Conservation (phyloP, 176 grass and related monocot genomes). For the Leersia perrieri region DNA sequence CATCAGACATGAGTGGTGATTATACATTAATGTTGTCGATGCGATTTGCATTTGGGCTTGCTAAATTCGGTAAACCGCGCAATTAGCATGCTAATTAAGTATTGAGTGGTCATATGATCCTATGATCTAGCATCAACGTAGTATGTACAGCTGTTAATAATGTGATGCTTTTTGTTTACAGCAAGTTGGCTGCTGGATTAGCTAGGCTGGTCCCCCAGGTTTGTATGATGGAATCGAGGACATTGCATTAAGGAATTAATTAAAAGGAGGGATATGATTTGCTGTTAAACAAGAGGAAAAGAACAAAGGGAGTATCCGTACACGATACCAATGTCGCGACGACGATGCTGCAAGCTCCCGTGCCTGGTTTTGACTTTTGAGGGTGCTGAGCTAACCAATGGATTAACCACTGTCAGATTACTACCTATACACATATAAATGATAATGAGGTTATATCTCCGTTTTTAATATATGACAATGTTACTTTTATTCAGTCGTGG, state of each 20-base stretch:
- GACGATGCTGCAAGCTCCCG: neutral
- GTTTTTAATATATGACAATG: too few species aligned
- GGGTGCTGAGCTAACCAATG: neutral
- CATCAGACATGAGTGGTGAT: neutral
- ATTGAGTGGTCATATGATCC: too few species aligned
- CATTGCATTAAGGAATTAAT: neutral
- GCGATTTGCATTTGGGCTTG: neutral
- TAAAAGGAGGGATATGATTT: neutral
- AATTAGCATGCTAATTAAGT: neutral
- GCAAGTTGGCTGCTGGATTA: neutral
- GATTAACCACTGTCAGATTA: neutral
- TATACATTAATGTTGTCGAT: neutral
- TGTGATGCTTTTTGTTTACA: neutral
- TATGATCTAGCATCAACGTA: neutral
- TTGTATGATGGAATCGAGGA: neutral
- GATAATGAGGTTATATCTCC: too few species aligned
- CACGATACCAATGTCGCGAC: neutral
- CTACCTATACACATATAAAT: too few species aligned
- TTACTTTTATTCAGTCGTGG: too few species aligned
- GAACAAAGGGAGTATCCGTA: neutral
- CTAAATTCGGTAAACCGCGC: conserved; percentile 4
- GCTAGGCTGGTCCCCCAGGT: neutral
- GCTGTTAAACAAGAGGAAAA: neutral
- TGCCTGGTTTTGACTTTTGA: neutral
- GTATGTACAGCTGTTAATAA: neutral